Base-by-base conservation (phyloP, 768 basidiomycete species). In the Lactifluus hygrophoroides region DNA sequence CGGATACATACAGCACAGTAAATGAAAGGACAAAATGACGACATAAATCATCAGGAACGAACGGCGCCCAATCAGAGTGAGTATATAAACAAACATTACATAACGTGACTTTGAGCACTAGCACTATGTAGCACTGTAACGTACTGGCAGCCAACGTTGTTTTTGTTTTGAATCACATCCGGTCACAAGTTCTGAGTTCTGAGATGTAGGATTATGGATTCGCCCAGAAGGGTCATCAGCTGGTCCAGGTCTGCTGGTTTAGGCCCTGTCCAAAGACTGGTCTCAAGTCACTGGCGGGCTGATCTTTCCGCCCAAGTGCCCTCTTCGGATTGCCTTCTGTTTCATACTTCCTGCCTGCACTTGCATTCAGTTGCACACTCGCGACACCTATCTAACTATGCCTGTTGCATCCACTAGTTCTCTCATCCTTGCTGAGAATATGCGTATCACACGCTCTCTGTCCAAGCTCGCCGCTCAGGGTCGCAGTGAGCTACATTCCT, bases 401-500 rank as follows among this genome's bases (percentile, higher is more conserved):
- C 37, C 54, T 17, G 45, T 43, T 51, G 3, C 49, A 2, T 46
- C 54, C 30, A 56, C 47, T 2, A 50, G 49, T 19, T 60, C 59
- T 21, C 30, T 56, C 21, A 25, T 60, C 46, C 59, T 60, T 37
- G 13, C 42, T 11, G 54, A 60, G 49, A 60, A 56, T 23, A 60
- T 42, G 54, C 54, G 59, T 56, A 28, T 60, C 27, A 51, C 54
- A 42, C 59, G 59, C 44, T 46, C 54, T 9, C 40, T 51, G 28
- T 51, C 54, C 13, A 60, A 28, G 38, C 8, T 56, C 11, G 49
- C 44, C 14, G 48, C 54, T 11, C 43, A 55, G 37, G 43, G 49
- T 37, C 38, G 21, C 35, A 23, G 59, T 60, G 30, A 46, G 54
- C 3, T 5, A 44, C 17, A 14, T 11, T 56, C 43, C 3, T 46